These are phyloP conservation scores for Colletotrichum godetiae DNA, from an alignment of 2,329 filamentous ascomycete species.

Conservation along the genomic window DNA sequence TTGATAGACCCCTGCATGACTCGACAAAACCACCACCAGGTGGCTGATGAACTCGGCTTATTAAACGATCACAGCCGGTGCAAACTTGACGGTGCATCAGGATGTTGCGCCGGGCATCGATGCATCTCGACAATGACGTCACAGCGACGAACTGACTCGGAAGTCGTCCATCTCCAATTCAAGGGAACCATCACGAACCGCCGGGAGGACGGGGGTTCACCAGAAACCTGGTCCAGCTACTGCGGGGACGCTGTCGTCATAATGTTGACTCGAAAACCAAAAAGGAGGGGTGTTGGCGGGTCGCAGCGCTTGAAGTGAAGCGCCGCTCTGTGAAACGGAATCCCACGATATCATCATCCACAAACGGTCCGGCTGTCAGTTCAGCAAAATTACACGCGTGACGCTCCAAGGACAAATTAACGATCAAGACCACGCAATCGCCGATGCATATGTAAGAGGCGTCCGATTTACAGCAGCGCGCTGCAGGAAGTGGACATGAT, in stretches of 20 bases:
- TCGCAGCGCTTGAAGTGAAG: conserved; percentile 16
- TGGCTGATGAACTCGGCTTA: conserved; percentile 3
- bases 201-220: conserved; percentile 20
- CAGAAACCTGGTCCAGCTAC: conserved; percentile 21
- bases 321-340: conserved; percentile 28
- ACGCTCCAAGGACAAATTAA: background rate
- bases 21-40: background rate
- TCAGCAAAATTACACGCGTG: background rate
- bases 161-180: background rate
- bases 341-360: conserved; percentile 10
- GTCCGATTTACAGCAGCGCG: background rate
- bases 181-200: conserved; percentile 33
- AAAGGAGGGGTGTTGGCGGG: conserved; percentile 14
- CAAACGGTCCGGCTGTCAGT: conserved; percentile 9
- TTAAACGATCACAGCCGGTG: background rate
- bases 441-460: conserved; percentile 22
- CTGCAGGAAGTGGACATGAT: conserved; percentile 16
- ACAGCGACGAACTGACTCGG: conserved; percentile 19
- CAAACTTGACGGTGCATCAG: conserved; percentile 15
- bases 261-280: conserved; percentile 2
- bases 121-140: conserved; percentile 26
- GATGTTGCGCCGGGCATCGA: conserved; percentile 14
- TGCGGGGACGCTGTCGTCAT: conserved; percentile 34
- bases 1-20: conserved; percentile 18
- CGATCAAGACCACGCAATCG: background rate